A percentile compares a stretch with the other conserved stretches of the same genome.
Evolutionary conservation across 108 stramenopile species (phyloP).

Genomic region (Discostella pseudostelligera): DNA sequence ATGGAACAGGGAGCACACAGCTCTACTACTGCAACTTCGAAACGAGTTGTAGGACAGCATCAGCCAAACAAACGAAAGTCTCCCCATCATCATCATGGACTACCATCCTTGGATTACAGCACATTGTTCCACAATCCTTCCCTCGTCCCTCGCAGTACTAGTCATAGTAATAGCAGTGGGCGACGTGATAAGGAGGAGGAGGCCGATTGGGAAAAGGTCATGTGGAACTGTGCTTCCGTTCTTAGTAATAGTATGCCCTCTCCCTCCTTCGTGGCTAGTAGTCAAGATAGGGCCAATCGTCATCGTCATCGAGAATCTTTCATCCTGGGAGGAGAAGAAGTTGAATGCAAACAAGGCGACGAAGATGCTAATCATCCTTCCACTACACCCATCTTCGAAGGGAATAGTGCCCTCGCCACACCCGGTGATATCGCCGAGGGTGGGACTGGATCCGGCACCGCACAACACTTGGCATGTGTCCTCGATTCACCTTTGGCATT

Average conservation of each 20-base stretch:
- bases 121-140: neutral
- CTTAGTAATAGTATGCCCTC: constrained; percentile 66
- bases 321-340: constrained; percentile 7
- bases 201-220: constrained; percentile 43
- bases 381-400: constrained; percentile 70
- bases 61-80: constrained; percentile 25
- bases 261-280: constrained; percentile 57
- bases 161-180: neutral
- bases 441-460: constrained; percentile 60
- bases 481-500: constrained; percentile 74
- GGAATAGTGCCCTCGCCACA: constrained; percentile 72
- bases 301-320: constrained; percentile 13
- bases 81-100: constrained; percentile 15
- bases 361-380: constrained; percentile 8
- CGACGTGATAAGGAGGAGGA: constrained; percentile 19
- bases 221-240: constrained; percentile 63
- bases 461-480: constrained; percentile 81
- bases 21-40: neutral
- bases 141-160: neutral
- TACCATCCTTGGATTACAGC: constrained; percentile 6
- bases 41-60: neutral
- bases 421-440: constrained; percentile 52
- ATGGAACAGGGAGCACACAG: neutral
- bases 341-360: constrained; percentile 4
- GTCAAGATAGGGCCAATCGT: constrained; percentile 28